Evolutionary conservation across 1,284 basidiomycete species (phyloP), one percentile per base, ranked within the genome.

Genomic region (Pholiota adiposa): DNA sequence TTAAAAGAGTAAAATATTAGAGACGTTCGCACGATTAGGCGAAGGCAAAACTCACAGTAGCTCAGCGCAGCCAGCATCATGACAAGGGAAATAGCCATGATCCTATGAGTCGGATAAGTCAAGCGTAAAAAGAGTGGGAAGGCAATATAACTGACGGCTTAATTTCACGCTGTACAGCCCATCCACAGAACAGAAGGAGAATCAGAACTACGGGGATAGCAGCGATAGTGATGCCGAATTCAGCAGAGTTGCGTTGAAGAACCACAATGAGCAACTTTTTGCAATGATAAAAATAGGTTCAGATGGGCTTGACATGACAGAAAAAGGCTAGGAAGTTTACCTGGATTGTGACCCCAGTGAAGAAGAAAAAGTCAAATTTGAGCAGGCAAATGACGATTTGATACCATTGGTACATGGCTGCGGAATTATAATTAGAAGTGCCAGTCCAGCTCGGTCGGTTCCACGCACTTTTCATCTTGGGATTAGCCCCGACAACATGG

Each of bases 351-450:
- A 93, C 89, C n/a, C 88, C 92, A 31, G 83, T 82, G 70, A 94
- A 93, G 73, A 84, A 87, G 77, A 93, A 93, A 73, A 93, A 94
- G 72, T 94, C 92, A 69, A 94, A 93, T 71, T 93, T 93, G 67
- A 94, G 83, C 46, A 94, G 80, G 70, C 91, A 93, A 54, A 94
- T 86, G 80, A 93, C 86, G 67, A 94, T 84, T 72, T 93, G 89
- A 69, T 94, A 94, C 75, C 79, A 91, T 66, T 89, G 88, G 70
- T 92, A 94, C 90, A 93, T 93, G 38, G 82, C 89, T 93, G 62
- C 55, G 64, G 23, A 49, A 38, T 44, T 56, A 46, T 46, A 59
- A 58, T 54, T 51, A 60, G 49, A 34, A 64, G 49, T 16, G 23
- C 34, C 18, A 34, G 21, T 2, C 14, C 16, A 36, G 11, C 25